Conservation (phyloP, 1,139 yeast genomes). For the Yamadazyma blattariae region DNA sequence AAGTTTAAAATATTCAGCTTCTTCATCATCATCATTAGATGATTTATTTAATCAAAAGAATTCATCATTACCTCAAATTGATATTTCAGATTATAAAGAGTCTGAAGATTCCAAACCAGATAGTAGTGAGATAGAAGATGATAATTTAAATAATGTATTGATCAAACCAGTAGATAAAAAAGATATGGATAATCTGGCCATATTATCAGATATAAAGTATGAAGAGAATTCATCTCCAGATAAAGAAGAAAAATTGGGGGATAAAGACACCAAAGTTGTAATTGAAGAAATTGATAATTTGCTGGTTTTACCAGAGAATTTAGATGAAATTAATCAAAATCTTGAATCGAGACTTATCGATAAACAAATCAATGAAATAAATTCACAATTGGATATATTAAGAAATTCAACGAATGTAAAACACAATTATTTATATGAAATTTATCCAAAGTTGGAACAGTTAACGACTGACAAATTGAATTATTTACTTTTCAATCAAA, state of each 20-base stretch:
- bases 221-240: neutral
- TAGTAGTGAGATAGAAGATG: conserved; percentile 5
- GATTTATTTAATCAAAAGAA: conserved; percentile 3
- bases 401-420: conserved; percentile 18
- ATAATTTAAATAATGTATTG: conserved; percentile 8
- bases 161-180: conserved; percentile 11
- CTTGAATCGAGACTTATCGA: conserved; percentile 5
- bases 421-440: conserved; percentile 23
- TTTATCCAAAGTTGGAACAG: conserved; percentile 29
- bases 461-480: conserved; percentile 19
- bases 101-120: neutral
- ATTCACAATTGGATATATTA: conserved; percentile 12
- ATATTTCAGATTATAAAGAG: neutral
- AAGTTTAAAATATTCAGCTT: conserved; percentile 10
- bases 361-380: conserved; percentile 6
- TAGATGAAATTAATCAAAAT: neutral
- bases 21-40: conserved; percentile 8
- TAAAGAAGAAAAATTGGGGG: neutral
- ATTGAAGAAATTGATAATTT: neutral
- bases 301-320: neutral
- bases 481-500: conserved; percentile 19
- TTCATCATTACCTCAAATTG: neutral
- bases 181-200: conserved; percentile 6
- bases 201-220: neutral
- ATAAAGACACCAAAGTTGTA: neutral